Base-by-base conservation (phyloP, 2,329 filamentous ascomycete species). In the Aspergillus niger region DNA sequence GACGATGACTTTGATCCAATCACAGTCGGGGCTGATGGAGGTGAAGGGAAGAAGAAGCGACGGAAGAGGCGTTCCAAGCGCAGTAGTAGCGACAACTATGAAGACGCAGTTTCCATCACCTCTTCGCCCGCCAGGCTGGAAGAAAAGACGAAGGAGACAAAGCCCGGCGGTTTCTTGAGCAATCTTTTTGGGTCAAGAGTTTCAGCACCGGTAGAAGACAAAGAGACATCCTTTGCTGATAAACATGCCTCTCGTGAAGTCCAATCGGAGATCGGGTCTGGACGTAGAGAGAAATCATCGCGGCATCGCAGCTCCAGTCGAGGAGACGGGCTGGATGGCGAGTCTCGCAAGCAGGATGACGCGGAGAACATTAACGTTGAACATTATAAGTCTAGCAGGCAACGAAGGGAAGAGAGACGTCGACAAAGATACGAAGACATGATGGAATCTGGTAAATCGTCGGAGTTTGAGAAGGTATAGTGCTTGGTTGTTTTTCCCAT, bases 251-350 rank as follows among this genome's bases (percentile, higher is more conserved):
- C 71, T 57, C 70, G 72, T 15, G 74, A 77, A 47, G 69, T 70
- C 8, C 69, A 74, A 57, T 78, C 77, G 10, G 76, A 78, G 63
- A 65, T 69, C 54, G 74, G 69, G 58, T 60, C 67, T 48, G 74
- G 77, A 47, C 80, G 77, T 62, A 77, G 77, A 64, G 81, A 82
- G 67, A 80, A 75, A 71, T 67, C 76, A 69, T 70, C 75, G 57
- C 67, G 77, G 71, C 68, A 76, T 47, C 66, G 68, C 61, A 75
- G 69, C 61, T 73, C 70, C 38, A 78, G 76, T 43, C 72, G 70
- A 56, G 81, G 83, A 26, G 81, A 83, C 20, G 76, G 59, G 13
- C 38, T 69, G 28, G 69, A 71, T 68, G 55, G 55, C 64, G 57
- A 74, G 74, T 57, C 77, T 58, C 72, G 77, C 54, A 36, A 36